phyloP scores from a whole-genome alignment of 352 stramenopile genomes.

The Pythium dissimile region DNA sequence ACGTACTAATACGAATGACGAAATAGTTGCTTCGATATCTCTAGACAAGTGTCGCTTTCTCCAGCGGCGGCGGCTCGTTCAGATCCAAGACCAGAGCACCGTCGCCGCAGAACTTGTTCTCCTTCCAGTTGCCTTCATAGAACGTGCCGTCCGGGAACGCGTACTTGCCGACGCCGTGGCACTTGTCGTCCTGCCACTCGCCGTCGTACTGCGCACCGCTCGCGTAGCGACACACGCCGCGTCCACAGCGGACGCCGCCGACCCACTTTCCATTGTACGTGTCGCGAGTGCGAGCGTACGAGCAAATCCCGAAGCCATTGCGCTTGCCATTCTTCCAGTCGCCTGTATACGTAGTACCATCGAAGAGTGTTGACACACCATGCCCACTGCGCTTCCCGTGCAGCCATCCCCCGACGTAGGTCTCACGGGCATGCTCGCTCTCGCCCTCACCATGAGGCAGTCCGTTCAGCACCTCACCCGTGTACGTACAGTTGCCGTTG shows the following conservation, averaged over 20 bases:
- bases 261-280: conserved; percentile 88
- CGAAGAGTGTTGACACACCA: conserved; percentile 42
- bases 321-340: conserved; percentile 82
- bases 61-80: conserved; percentile 16
- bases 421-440: conserved; percentile 40
- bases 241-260: conserved; percentile 60
- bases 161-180: conserved; percentile 75
- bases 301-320: conserved; percentile 77
- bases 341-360: conserved; percentile 82
- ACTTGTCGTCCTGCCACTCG: conserved; percentile 74
- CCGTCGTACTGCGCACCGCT: conserved; percentile 77
- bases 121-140: conserved; percentile 81
- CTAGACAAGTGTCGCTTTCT: conserved; percentile 1
- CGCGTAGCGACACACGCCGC: conserved; percentile 50
- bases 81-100: conserved; percentile 58
- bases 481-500: conserved; percentile 47
- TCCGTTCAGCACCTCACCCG: conserved; percentile 32
- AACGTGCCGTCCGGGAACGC: conserved; percentile 72
- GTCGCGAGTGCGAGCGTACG: conserved; percentile 50
- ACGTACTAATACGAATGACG: conserved; percentile 27
- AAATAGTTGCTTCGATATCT: background rate
- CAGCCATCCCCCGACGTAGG: conserved; percentile 50
- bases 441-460: conserved; percentile 58
- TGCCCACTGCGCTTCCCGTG: conserved; percentile 47
- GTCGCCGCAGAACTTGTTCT: conserved; percentile 69